These are phyloP conservation scores for Parmales sp. DNA, from an alignment of 108 stramenopile species.

Conservation along the genomic window DNA sequence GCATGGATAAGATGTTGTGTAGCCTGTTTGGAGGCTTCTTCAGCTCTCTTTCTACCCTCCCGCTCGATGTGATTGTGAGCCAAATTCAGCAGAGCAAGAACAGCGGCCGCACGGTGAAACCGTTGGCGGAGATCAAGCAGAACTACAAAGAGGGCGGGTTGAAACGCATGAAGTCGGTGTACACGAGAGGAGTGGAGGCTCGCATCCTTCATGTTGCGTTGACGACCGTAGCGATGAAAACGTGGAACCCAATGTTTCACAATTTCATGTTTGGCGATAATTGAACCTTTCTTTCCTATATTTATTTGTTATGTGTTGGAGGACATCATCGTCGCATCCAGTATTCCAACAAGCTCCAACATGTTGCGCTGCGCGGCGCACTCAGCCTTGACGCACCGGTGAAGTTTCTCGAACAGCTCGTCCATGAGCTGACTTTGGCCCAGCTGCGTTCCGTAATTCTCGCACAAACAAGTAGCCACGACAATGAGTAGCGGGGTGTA, in stretches of 20 bases:
- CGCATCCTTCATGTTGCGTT: constrained; percentile 30
- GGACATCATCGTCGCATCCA: constrained; percentile 63
- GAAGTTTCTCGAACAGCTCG: constrained; percentile 71
- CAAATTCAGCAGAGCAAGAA: constrained; percentile 51
- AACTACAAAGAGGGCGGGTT: constrained; percentile 27
- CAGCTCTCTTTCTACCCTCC: constrained; percentile 37
- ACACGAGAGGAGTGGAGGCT: constrained; percentile 33
- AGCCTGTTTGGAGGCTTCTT: constrained; percentile 36
- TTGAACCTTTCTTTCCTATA: no score
- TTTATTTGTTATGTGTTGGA: no score
- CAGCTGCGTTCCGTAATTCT: constrained; percentile 36
- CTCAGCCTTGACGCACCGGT: constrained; percentile 53
- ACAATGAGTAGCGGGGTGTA: constrained; percentile 62
- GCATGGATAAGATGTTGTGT: constrained; percentile 25
- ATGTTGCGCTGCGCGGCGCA: constrained; percentile 46
- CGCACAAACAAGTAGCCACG: constrained; percentile 40
- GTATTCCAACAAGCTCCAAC: constrained; percentile 54
- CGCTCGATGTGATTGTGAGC: constrained; percentile 46
- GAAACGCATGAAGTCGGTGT: constrained; percentile 15
- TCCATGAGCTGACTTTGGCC: constrained; percentile 70
- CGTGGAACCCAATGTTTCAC: constrained; percentile 26
- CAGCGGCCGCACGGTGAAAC: constrained; percentile 33
- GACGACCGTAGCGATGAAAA: constrained; percentile 39
- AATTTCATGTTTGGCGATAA: constrained; percentile 12
- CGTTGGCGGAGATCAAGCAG: constrained; percentile 16